Evolutionary conservation across 2,329 filamentous ascomycete genomes (phyloP).

Genomic region (Hypomyces rosellus): DNA sequence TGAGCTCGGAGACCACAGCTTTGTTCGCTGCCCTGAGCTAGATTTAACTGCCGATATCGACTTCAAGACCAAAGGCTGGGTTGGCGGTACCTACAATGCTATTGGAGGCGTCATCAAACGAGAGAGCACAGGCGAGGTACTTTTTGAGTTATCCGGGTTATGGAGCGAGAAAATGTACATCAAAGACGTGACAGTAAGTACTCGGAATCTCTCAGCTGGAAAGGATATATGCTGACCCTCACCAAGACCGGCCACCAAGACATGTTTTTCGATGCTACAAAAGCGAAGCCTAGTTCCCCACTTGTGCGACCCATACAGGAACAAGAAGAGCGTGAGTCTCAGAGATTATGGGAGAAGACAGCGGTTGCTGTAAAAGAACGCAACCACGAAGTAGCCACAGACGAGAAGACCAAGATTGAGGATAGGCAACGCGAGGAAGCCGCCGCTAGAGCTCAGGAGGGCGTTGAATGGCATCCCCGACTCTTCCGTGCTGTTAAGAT

Average conservation of each 20-base stretch:
- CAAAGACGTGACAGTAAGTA: slow-evolving; percentile 67
- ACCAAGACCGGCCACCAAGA: slow-evolving; percentile 78
- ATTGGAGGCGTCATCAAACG: slow-evolving; percentile 90
- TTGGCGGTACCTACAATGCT: slow-evolving; percentile 91
- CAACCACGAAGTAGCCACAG: slow-evolving; percentile 84
- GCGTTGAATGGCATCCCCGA: slow-evolving; percentile 79
- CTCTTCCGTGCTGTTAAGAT: slow-evolving; percentile 73
- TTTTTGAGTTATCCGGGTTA: slow-evolving; percentile 87
- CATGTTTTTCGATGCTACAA: slow-evolving; percentile 79
- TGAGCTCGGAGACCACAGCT: slow-evolving; percentile 92
- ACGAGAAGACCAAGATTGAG: slow-evolving; percentile 95
- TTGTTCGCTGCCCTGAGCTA: slow-evolving; percentile 83
- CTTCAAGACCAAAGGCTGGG: slow-evolving; percentile 98
- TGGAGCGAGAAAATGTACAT: slow-evolving; percentile 96
- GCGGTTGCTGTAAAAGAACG: slow-evolving; percentile 73
- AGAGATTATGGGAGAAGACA: slow-evolving; percentile 78
- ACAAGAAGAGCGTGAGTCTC: slow-evolving; percentile 85
- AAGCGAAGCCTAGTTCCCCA: slow-evolving; percentile 70
- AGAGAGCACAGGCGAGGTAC: slow-evolving; percentile 73
- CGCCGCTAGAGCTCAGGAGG: slow-evolving; percentile 67
- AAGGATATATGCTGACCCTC: not conserved
- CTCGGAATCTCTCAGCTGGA: not conserved
- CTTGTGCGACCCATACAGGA: slow-evolving; percentile 71
- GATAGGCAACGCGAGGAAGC: slow-evolving; percentile 88
- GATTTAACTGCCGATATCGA: slow-evolving; percentile 86